These are phyloP conservation scores for Eucalyptus tenuipes DNA, from an alignment of 345 rosid genomes.

Conservation along the genomic window DNA sequence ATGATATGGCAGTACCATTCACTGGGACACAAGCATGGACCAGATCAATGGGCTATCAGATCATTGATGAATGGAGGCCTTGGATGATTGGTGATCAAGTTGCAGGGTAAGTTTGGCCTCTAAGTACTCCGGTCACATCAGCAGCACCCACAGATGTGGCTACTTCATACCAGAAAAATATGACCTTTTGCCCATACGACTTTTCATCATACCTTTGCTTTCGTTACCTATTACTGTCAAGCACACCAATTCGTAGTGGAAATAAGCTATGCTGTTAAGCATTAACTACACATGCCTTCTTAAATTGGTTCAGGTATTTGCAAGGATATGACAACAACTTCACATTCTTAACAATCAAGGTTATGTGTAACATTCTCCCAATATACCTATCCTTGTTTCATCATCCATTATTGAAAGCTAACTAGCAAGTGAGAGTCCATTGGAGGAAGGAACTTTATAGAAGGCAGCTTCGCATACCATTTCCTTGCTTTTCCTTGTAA, in stretches of 20 bases:
- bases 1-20: too few relatives aligned
- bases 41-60: too few relatives aligned
- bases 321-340: slow-evolving; percentile 43
- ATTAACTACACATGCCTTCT: neutral
- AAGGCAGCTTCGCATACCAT: neutral
- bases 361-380: neutral
- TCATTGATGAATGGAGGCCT: too few relatives aligned
- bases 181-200: neutral
- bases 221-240: neutral
- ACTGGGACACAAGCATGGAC: too few relatives aligned
- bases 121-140: neutral
- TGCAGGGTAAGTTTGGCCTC: too few relatives aligned
- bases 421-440: neutral
- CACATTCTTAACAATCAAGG: slow-evolving; percentile 51
- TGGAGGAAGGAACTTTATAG: neutral
- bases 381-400: neutral
- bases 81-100: too few relatives aligned
- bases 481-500: neutral
- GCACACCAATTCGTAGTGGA: neutral
- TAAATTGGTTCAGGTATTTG: slow-evolving; percentile 18
- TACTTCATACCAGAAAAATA: neutral
- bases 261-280: too few relatives aligned
- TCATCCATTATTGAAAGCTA: neutral
- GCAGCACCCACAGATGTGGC: neutral
- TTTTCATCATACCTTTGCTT: neutral